Evolutionary conservation across 2,329 filamentous ascomycete species (phyloP).

Genomic region (Fusarium buxicola): DNA sequence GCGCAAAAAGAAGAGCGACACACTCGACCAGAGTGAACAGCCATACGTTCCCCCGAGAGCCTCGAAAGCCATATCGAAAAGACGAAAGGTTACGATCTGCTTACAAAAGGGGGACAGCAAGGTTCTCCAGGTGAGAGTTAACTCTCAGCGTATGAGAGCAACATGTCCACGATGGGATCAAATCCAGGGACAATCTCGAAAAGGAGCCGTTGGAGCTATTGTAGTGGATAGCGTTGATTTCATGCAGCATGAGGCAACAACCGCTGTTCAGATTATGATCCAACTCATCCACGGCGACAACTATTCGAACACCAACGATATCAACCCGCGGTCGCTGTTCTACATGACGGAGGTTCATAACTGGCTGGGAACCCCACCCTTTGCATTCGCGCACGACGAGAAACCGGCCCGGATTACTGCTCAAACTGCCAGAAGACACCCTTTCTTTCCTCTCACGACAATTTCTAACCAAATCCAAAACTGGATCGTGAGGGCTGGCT

Average conservation of each 20-base stretch:
- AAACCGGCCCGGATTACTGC: neutral
- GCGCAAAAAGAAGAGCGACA: neutral
- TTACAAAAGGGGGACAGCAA: no score
- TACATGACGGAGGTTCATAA: slow-evolving; percentile 25
- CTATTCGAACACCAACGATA: neutral
- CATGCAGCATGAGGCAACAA: neutral
- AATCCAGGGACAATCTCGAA: neutral
- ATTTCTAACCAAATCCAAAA: slow-evolving; percentile 8
- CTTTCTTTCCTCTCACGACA: slow-evolving; percentile 1
- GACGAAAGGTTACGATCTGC: no score
- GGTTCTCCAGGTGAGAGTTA: no score
- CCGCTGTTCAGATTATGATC: slow-evolving; percentile 15
- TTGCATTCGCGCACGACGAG: neutral
- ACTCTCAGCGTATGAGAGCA: no score
- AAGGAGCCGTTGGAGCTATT: neutral
- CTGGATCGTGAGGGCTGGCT: neutral
- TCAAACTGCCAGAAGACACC: neutral
- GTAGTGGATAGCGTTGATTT: neutral
- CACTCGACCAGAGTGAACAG: neutral
- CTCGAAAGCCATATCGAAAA: neutral
- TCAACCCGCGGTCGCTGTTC: slow-evolving; percentile 22
- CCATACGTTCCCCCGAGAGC: neutral
- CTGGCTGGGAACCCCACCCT: slow-evolving; percentile 15
- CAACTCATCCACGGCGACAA: slow-evolving; percentile 15
- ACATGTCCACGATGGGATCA: neutral